Evolutionary conservation across 805 yeast species (phyloP), one percentile per base, ranked within the genome.

Genomic region (Lipomyces yamanashiensis): DNA sequence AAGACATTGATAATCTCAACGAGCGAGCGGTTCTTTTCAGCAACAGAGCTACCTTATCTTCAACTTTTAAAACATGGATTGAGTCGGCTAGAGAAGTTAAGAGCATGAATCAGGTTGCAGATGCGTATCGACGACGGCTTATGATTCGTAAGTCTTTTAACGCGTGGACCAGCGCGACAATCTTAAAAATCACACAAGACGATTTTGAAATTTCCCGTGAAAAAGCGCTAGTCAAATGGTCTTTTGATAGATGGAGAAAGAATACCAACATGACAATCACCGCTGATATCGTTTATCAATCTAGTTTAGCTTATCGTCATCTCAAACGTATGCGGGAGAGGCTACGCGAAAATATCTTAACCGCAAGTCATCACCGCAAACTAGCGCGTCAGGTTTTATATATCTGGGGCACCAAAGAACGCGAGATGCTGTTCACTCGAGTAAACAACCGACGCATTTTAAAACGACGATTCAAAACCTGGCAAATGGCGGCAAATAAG

Each of bases 331-430:
- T 60, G 60, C 59, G 67, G 5, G 50, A 47, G 13, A n/a, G 33
- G 1, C 50, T 62, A 17, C 66, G 69, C 33, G 57, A 23, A 15
- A 17, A 34, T 10, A 17, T 59, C 2, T 37, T 66, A 5, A 28
- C 21, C 12, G 37, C 23, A 15, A 57, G 51, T 13, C 21, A 36
- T 12, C 52, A 51, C 6, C n/a, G 23, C 12, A 58, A 45, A 10
- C 28, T 13, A 3, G 28, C 19, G 28, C 58, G 54, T 7, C 33
- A 47, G 5, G 33, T 49, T 10, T 50, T 66, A 9, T 59, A 59
- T 21, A 10, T 23, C 15, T 66, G 69, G 69, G 69, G 52, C 3
- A 44, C 59, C 17, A 43, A 21, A 2, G 69, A 66, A 55, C 59
- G 67, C 13, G 51, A 13, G 8, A 49, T 39, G 40, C 49, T 66